Base-by-base conservation (phyloP, 2,329 filamentous ascomycete genomes). In the Aureobasidium zeae region DNA sequence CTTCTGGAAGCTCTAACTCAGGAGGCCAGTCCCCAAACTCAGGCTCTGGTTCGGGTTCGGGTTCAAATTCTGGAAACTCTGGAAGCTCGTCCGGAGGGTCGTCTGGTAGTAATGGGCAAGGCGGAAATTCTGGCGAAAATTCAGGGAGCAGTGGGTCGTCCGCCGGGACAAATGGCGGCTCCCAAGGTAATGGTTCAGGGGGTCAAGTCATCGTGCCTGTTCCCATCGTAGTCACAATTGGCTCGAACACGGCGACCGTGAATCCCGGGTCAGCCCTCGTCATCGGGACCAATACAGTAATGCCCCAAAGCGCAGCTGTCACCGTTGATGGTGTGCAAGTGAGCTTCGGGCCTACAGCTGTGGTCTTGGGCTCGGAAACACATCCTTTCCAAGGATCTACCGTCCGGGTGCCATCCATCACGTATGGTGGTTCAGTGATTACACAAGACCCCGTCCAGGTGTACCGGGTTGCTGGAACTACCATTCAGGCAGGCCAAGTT, bases 241-340 rank as follows among this genome's bases (percentile, higher is more conserved):
- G 46, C 19, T 35, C 26, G 7, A 32, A 12, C 7, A 24, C 17
- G 11, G 41, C 62, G 16, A 52, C 59, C 0, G 35, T 61, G 8
- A 56, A 50, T 2, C 57, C 58, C 10, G 58, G 58, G 7, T 60
- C 60, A 15, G 48, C 49, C 3, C 52, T 62, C 11, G 45, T 61
- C 4, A 48, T 64, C 11, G 61, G 59, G 4, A 51, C 54, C 4
- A 56, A 62, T 22, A 64, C 59, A 5, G 45, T 64, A 11, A 48
- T 46, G 21, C 57, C 59, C 19, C 61, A 60, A 34, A 58, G 51
- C 3, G 48, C 56, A 11, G 49, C 56, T 3, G 48, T 64, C 16
- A 57, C 54, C 3, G 37, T 63, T 9, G 56, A 53, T 16, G 57
- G 53, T 4, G 57, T 52, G 19, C 47, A 50, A 21, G 49, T 63